phyloP scores from a whole-genome alignment of 768 basidiomycete genomes.

The Phylloporus sp. region DNA sequence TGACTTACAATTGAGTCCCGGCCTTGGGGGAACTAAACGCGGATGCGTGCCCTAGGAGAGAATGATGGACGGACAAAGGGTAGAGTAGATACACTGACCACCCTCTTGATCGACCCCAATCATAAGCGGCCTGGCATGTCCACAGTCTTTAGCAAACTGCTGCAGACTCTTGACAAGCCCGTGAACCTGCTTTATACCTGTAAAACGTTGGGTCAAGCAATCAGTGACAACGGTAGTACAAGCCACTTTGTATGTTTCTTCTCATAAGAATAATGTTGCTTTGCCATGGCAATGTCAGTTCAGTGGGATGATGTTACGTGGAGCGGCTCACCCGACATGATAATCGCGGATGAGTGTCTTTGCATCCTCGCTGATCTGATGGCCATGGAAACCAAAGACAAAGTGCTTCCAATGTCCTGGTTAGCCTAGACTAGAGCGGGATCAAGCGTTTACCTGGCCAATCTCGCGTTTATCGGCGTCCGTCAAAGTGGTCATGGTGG shows the following conservation, averaged over 20 bases:
- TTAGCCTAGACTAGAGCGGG: neutral
- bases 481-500: constrained; percentile 25
- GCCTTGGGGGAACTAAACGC: constrained; percentile 54
- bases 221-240: neutral
- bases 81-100: constrained; percentile 34
- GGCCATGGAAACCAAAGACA: constrained; percentile 66
- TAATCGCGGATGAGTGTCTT: constrained; percentile 57
- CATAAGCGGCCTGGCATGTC: constrained; percentile 54
- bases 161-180: constrained; percentile 49
- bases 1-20: constrained; percentile 65
- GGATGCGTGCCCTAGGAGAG: constrained; percentile 55
- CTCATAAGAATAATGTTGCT: constrained; percentile 66
- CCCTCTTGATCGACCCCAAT: constrained; percentile 77
- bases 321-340: constrained; percentile 48
- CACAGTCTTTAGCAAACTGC: constrained; percentile 49
- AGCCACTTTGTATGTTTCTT: constrained; percentile 55
- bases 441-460: constrained; percentile 35
- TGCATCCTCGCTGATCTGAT: constrained; percentile 47
- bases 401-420: constrained; percentile 50
- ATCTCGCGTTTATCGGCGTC: constrained; percentile 42
- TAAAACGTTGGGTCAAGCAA: neutral
- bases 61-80: neutral
- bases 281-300: neutral
- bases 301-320: neutral
- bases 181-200: constrained; percentile 52